Base-by-base conservation (phyloP, 805 yeast genomes). In the Isabelozyma rhagii region DNA sequence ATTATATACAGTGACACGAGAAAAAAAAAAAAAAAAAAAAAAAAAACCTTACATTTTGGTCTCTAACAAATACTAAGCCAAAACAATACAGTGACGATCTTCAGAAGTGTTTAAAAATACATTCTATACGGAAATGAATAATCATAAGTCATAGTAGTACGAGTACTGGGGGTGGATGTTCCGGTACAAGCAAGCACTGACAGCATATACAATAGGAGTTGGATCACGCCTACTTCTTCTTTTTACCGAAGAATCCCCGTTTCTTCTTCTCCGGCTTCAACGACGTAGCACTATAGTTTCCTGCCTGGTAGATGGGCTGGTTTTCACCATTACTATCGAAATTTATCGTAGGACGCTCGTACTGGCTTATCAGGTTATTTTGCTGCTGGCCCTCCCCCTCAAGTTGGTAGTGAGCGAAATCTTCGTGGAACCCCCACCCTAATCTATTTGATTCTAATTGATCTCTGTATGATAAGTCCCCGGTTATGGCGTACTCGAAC, bases 401-500 rank as follows among this genome's bases (percentile, higher is more conserved):
- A 47, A 69, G 66, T 46, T 75, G 71, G 56, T 75, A 80, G 64
- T 72, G 70, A 36, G 82, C 86, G 80, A 87, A 90, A 67, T 82
- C 87, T 74, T 55, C 87, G 79, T 73, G 97, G 82, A 89, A 89
- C 48, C 87, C 83, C 86, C 96, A 92, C 13, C 97, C 98, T 42
- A 87, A 78, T 15, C 82, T 75, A 7, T 81, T 81, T 4, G 92
- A 78, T 68, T 92, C 97, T 60, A 90, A 75, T 59, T 88, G 90
- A 50, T 89, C 94, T 47, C 85, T 83, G 74, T 88, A 86, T 10
- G 81, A 68, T 50, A 78, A 71, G 67, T 94, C 99, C 47, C 97
- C 97, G 6, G 97, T 89, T 55, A 94, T 91, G 39, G 97, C 85
- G 64, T 86, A 94, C 74, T 94, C 98, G 69, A 94, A 94, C 5